phyloP scores from a whole-genome alignment of 163 green algal genomes.

The Dunaliella salina region DNA sequence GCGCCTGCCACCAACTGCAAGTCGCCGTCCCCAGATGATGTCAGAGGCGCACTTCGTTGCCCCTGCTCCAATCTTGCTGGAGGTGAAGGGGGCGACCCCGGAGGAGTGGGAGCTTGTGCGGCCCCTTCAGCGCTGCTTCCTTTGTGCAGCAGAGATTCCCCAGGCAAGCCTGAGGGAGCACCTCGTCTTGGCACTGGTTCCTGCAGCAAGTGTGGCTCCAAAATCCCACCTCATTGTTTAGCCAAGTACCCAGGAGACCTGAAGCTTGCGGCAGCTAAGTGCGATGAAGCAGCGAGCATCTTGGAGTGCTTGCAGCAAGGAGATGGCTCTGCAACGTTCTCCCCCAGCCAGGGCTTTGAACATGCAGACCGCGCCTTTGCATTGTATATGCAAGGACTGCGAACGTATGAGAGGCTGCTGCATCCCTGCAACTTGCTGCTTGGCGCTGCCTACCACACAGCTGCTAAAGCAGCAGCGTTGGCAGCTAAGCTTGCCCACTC shows the following conservation, averaged over 20 bases:
- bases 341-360: background rate
- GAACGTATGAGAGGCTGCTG: background rate
- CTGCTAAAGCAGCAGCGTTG: background rate
- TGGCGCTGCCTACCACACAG: background rate
- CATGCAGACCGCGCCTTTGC: background rate
- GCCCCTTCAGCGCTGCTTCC: too few species aligned
- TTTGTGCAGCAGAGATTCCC: too few species aligned
- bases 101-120: too few species aligned
- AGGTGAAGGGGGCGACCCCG: too few species aligned
- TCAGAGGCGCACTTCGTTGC: too few species aligned
- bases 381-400: background rate
- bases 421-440: slow-evolving; percentile 8
- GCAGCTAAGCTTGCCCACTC: background rate
- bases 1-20: background rate
- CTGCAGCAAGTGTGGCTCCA: background rate
- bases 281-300: background rate
- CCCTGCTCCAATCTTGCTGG: too few species aligned
- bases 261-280: background rate
- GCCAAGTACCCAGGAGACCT: background rate
- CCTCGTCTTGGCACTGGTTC: too few species aligned
- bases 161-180: too few species aligned
- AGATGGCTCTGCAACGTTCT: background rate
- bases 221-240: background rate
- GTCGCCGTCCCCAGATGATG: too few species aligned
- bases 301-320: background rate